A percentile compares a stretch with the other conserved stretches of the same genome.
These are phyloP conservation scores for Trichoderma gracile DNA, from an alignment of 2,329 filamentous ascomycete genomes.

Conservation along the genomic window DNA sequence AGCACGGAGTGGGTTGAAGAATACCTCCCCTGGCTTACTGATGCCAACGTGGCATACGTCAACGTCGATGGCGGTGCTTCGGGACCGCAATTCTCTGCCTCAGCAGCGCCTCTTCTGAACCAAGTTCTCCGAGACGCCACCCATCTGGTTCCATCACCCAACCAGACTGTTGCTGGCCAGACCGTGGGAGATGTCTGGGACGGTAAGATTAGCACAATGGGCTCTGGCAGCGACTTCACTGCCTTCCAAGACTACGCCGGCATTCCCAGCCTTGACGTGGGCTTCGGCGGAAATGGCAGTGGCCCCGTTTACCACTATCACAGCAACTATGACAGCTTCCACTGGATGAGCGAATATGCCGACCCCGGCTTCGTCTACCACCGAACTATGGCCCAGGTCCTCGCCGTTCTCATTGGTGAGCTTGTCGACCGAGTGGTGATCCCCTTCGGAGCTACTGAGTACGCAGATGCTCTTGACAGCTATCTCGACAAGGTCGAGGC, in stretches of 20 bases:
- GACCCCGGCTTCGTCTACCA: constrained; percentile 70
- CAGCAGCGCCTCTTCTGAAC: constrained; percentile 75
- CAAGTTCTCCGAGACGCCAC: constrained; percentile 69
- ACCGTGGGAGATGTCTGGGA: constrained; percentile 71
- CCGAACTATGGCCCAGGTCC: constrained; percentile 64
- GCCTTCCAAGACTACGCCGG: constrained; percentile 74
- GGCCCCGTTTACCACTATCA: constrained; percentile 78
- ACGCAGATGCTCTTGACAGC: constrained; percentile 55
- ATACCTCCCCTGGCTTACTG: constrained; percentile 75
- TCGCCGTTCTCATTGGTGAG: constrained; percentile 61
- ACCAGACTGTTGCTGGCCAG: constrained; percentile 72
- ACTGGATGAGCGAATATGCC: constrained; percentile 83
- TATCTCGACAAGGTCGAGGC: constrained; percentile 56
- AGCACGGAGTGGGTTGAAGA: constrained; percentile 95
- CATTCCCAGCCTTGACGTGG: constrained; percentile 64
- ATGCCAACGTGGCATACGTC: constrained; percentile 75
- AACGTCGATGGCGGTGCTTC: constrained; percentile 78
- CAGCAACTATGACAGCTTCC: constrained; percentile 86
- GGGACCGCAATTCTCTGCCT: constrained; percentile 63
- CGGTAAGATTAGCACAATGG: constrained; percentile 64
- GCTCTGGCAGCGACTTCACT: constrained; percentile 72
- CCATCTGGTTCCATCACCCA: constrained; percentile 65
- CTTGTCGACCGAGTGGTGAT: constrained; percentile 64
- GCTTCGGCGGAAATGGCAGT: constrained; percentile 49
- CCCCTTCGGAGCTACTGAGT: constrained; percentile 64